Base-by-base conservation (phyloP, 164 flowering plant species). In the Chimonanthus praecox region DNA sequence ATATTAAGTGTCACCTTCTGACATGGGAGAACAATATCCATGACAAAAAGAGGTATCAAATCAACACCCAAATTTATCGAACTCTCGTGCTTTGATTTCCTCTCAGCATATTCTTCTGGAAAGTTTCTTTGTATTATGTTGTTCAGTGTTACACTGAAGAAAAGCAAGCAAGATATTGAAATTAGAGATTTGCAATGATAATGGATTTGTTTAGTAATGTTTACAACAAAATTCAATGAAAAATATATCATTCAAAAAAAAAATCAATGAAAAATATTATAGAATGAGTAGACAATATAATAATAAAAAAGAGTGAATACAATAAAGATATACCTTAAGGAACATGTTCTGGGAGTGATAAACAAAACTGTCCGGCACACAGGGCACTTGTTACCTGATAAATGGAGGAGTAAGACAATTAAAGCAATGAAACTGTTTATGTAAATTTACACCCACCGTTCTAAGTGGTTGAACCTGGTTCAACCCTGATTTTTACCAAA, bases 291-390 rank as follows among this genome's bases (percentile, higher is more conserved):
- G 16, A n/a, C 44, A 3, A 61, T n/a, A 9, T 60, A 71, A 68
- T 43, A 1, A 33, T 33, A 1, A 20, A 63, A n/a, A 67, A 74
- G 65, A 47, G 76, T 46, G 64, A 73, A 16, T 21, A 70, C 6
- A 49, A 10, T 64, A 74, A 33, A 58, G 15, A 54, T 82, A 78
- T 71, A 95, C 99, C 98, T 95, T 73, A 88, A 72, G n/a, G 94
- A 81, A 78, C 87, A 92, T 62, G 98, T 86, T 83, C 86, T 85
- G 10, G 94, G 89, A 84, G 87, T 90, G 54, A 90, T 80, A 72
- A 95, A 90, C 54, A 95, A 86, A 71, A 95, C 97, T 18, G 94
- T 90, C 51, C 98, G 87, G 82, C 99, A 95, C 84, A 95, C 80
- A 47, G 99, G 99, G 74, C 99, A 95, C 81, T 90, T 88, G 75